Percentiles rank a stretch among this genome's conserved stretches.
Conservation (phyloP, 495 filamentous ascomycete species). For the Penicillium odoratum region DNA sequence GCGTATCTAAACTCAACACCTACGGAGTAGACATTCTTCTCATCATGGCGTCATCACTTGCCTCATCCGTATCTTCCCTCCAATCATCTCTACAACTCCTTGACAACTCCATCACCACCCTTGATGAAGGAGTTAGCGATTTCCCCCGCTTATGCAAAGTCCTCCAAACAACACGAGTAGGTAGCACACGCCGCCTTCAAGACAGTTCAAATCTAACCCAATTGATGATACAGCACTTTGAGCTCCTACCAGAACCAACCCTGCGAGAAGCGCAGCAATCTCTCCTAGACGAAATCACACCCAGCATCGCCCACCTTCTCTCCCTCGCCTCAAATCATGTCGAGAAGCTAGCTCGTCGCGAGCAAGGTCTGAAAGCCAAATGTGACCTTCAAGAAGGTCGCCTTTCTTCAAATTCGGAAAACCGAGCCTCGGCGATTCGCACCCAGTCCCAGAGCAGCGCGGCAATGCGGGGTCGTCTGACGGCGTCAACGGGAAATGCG, state of each 20-base stretch:
- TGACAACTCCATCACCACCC: slow-evolving; percentile 69
- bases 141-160: slow-evolving; percentile 73
- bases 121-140: slow-evolving; percentile 70
- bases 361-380: slow-evolving; percentile 67
- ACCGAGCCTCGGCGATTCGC: slow-evolving; percentile 26
- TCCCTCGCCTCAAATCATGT: slow-evolving; percentile 64
- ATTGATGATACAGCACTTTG: slow-evolving; percentile 64
- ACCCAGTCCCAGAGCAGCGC: slow-evolving; percentile 24
- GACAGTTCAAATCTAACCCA: not conserved
- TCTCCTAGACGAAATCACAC: slow-evolving; percentile 70
- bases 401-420: slow-evolving; percentile 44
- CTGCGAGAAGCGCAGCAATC: slow-evolving; percentile 66
- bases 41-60: slow-evolving; percentile 51
- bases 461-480: slow-evolving; percentile 27
- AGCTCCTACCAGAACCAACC: slow-evolving; percentile 69
- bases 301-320: slow-evolving; percentile 69
- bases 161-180: slow-evolving; percentile 67
- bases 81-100: slow-evolving; percentile 70
- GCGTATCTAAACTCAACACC: not conserved
- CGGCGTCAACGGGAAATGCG: slow-evolving; percentile 48
- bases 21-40: not conserved
- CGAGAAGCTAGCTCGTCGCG: slow-evolving; percentile 70
- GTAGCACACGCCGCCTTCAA: slow-evolving; percentile 15
- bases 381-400: slow-evolving; percentile 71
- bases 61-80: slow-evolving; percentile 67